Base-by-base conservation (phyloP, 2,329 filamentous ascomycete species). In the Alternaria gansuensis region DNA sequence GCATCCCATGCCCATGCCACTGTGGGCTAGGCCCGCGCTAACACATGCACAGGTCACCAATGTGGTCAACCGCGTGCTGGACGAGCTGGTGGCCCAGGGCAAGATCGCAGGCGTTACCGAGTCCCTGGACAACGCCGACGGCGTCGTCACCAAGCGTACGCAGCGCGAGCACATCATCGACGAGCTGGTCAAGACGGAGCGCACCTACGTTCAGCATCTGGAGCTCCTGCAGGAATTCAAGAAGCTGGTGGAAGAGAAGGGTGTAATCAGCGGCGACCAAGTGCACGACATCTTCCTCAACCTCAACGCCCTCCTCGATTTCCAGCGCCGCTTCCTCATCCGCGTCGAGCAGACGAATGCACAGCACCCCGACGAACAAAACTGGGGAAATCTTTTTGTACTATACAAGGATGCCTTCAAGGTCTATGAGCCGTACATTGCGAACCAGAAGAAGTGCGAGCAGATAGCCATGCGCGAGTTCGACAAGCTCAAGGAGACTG, bases 211-310 rank as follows among this genome's bases (percentile, higher is more conserved):
- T 4, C 93, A 98, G 76, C 95, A 99, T 81, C 81, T 99, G 52
- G 94, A 98, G 76, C 94, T 97, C 67, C 79, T 99, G 34, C 93
- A 98, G 76, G 90, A 93, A 49, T 85, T 98, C 73, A 98, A 97
- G 80, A 94, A 92, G 79, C 87, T 90, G 24, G 83, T 98, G 54
- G 93, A 97, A 69, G 90, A 96, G 74, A 93, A 90, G 66, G 93
- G 93, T 36, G 87, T 92, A 36, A 88, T 98, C 64, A 90, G 92
- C 2, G 94, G 95, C 53, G 95, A 99, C 75, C 87, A 90, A 9
- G 89, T 97, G 23, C 93, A 98, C 79, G 88, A 93, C 73, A 97
- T 99, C 63, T 99, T 99, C 79, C 84, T 98, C 62, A 99, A 99
- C 78, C 88, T 98, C 73, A 97, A 98, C 75, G 88, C 91, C 29